A percentile compares a stretch with the other conserved stretches of the same genome.
These are phyloP conservation scores for Syncephalastrum racemosum DNA, from an alignment of 371 early-diverging fungal genomes.

Conservation along the genomic window DNA sequence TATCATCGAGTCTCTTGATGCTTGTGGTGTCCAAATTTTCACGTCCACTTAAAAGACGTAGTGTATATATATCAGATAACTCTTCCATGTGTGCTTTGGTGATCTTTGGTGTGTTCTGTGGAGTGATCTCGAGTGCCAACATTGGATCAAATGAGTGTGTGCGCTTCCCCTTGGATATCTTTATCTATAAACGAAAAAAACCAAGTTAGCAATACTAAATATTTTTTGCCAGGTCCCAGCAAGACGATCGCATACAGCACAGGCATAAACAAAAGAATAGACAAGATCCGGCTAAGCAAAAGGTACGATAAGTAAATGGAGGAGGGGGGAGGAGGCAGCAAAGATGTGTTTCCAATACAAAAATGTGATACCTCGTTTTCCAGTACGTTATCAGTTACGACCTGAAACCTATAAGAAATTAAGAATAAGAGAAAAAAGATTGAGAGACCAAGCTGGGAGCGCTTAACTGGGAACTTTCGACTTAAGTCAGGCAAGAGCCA, in stretches of 20 bases:
- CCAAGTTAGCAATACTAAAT: neutral
- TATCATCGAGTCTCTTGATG: slow-evolving; percentile 3
- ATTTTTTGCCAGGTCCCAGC: slow-evolving; percentile 1
- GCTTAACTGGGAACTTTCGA: too few relatives aligned
- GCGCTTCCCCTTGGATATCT: slow-evolving; percentile 10
- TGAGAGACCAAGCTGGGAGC: too few relatives aligned
- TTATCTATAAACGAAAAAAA: slow-evolving; percentile 11
- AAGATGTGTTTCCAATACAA: slow-evolving; percentile 1
- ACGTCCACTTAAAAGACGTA: slow-evolving; percentile 2
- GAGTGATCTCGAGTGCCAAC: slow-evolving; percentile 2
- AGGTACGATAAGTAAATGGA: slow-evolving; percentile 1
- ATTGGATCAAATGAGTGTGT: slow-evolving; percentile 4
- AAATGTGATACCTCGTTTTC: slow-evolving; percentile 5
- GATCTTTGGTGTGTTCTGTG: slow-evolving; percentile 7
- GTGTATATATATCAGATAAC: slow-evolving; percentile 8
- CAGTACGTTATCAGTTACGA: slow-evolving; percentile 7
- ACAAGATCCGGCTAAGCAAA: slow-evolving; percentile 4
- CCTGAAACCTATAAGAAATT: neutral
- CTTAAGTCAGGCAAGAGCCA: too few relatives aligned
- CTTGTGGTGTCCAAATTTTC: slow-evolving; percentile 8
- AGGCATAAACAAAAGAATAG: slow-evolving; percentile 7
- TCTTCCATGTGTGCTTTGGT: slow-evolving; percentile 7
- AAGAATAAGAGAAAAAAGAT: too few relatives aligned
- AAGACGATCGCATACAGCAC: slow-evolving; percentile 7
- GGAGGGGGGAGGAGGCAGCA: neutral